Evolutionary conservation across 2,329 filamentous ascomycete genomes (phyloP), one percentile per base, ranked within the genome.

Genomic region (Colletotrichum echinochloae): DNA sequence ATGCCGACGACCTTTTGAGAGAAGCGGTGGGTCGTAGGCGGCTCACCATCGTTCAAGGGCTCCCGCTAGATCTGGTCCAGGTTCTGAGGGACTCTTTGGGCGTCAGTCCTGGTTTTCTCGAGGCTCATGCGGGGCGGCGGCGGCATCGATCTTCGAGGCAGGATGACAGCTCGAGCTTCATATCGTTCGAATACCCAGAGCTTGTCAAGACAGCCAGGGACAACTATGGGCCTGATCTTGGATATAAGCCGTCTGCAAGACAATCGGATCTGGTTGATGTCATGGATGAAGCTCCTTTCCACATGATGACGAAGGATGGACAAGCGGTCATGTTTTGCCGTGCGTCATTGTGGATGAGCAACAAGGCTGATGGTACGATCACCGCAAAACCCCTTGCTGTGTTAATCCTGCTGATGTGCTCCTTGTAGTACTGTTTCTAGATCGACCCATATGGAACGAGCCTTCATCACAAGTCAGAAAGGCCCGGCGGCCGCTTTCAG

Each of bases 341-440:
- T 5, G 80, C 75, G 7, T 80, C 79, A 26, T 56, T 82, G 16
- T 83, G 81, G 81, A 65, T 73, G 20, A 67, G 74, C 4, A 62
- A 68, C 1, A 74, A 73, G 48, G 76, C 74, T 14, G 72, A 77
- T 20, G 55, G 69, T 70, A 65, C 9, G 69, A 23, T 2, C 12
- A 23, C 18, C 11, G 9, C 9, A n/a, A 23, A 2, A 7, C 11
- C 37, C 35, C 44, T n/a, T 33, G 8, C 18, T 48, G 14, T 37
- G n/a, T n/a, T 37, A n/a, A 8, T 6, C 12, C 11, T 49, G 35
- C 66, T 71, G n/a, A 71, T 46, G 5, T 35, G n/a, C 33, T 30
- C 23, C 5, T 30, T 9, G 2, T 23, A 18, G 77, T 82, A 11
- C 72, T 83, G 18, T 74, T 81, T 20, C 48, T 82, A 18, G 78